Evolutionary conservation across 75 land plant genomes (phyloP), one percentile per base, ranked within the genome.

Genomic region (Pinus taeda): DNA sequence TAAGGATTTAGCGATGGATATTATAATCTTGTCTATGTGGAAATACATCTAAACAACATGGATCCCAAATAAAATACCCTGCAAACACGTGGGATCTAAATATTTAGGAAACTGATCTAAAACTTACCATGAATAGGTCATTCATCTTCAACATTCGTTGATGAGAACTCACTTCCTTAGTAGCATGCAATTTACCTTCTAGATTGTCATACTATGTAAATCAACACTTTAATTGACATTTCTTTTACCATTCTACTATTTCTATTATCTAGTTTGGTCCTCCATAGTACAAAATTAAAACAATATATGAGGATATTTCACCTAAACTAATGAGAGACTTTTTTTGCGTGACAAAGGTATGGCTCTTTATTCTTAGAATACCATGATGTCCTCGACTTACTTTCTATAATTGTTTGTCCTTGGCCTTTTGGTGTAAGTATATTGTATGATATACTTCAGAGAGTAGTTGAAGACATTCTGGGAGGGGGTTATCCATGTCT

Each of bases 281-380:
- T 39, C 42, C 42, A 39, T 39, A 39, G 42, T 39, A 39, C 1
- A 3, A 5, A 39, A 39, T 3, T 5, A 39, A 39, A 39, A 39
- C 42, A 39, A 39, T 39, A 39, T 39, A 39, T 39, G 42, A 39
- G 42, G 42, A 39, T 39, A 5, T 39, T 39, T 39, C 42, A 39
- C 42, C 42, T 39, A 1, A 39, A 39, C 42, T 39, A 39, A 39
- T 39, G 42, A 39, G 42, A 39, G 42, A 39, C 3, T 39, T 39
- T 39, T 39, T 39, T 5, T 39, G 1, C 26, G 0, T 26, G 24
- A 93, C 96, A 42, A 92, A 91, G 97, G 98, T 93, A 93, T 60
- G 76, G 53, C 53, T 45, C 53, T 45, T 45, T 9, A 45, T 9
- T 21, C n/a, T n/a, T 39, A 18, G 39, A 15, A 33, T 30, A 36